Evolutionary conservation across 768 basidiomycete genomes (phyloP).

Genomic region (Coprinopsis sp.): DNA sequence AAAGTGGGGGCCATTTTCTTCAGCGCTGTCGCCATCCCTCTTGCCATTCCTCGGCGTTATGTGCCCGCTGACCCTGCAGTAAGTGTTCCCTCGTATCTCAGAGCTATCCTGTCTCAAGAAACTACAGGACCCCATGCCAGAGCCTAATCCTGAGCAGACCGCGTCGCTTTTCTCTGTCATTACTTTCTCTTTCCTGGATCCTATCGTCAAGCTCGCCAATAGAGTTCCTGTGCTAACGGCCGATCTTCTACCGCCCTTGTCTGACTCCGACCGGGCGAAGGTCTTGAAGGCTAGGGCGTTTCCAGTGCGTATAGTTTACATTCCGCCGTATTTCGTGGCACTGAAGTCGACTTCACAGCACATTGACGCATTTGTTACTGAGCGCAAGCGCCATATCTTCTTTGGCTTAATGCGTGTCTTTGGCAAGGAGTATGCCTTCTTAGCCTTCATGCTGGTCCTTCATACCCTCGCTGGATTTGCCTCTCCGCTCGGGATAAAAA

Average conservation of each 20-base stretch:
- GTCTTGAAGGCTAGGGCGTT: conserved; percentile 25
- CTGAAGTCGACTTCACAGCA: too few species aligned
- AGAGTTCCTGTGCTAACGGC: conserved; percentile 41
- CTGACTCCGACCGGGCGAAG: conserved; percentile 50
- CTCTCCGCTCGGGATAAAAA: conserved; percentile 35
- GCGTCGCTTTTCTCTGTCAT: conserved; percentile 40
- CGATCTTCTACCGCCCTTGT: conserved; percentile 59
- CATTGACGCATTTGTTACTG: conserved; percentile 34
- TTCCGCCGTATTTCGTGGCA: background rate
- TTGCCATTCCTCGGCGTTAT: conserved; percentile 13
- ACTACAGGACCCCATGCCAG: conserved; percentile 28
- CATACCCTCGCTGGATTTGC: conserved; percentile 27
- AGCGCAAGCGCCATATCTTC: conserved; percentile 37
- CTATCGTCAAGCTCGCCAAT: conserved; percentile 43
- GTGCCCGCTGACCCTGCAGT: conserved; percentile 15
- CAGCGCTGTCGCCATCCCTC: conserved; percentile 8
- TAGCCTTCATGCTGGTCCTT: conserved; percentile 25
- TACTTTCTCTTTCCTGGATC: conserved; percentile 54
- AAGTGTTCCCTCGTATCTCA: background rate
- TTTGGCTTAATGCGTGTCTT: conserved; percentile 38
- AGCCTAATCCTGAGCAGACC: conserved; percentile 48
- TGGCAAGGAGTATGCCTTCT: conserved; percentile 27
- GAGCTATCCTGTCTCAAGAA: background rate
- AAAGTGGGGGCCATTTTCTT: conserved; percentile 14
- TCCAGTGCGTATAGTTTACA: conserved; percentile 14